Evolutionary conservation across 176 grass and related monocot species (phyloP).

Genomic region (Aegilops bicornis): DNA sequence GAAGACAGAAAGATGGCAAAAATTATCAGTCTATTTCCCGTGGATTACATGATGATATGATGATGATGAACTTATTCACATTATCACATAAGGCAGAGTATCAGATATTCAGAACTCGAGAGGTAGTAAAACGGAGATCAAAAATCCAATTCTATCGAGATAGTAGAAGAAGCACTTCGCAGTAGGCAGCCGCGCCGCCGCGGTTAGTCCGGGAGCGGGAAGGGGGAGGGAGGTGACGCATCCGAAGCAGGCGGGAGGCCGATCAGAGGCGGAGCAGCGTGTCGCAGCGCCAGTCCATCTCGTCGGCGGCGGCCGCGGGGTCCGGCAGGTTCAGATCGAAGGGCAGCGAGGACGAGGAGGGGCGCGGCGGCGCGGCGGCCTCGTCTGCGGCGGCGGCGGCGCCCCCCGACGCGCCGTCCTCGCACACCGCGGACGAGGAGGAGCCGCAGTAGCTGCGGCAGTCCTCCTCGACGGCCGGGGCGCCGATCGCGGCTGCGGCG

Average conservation of each 20-base stretch:
- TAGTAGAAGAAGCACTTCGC: background rate
- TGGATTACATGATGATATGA: conserved; percentile 34
- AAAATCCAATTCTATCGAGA: conserved; percentile 36
- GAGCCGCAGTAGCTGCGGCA: conserved; percentile 79
- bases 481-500: background rate
- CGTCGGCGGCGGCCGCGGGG: conserved; percentile 39
- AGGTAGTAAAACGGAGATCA: conserved; percentile 15
- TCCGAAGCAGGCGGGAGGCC: background rate
- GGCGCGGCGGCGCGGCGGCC: conserved; percentile 12
- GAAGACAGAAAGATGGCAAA: background rate
- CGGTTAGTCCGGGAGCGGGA: background rate
- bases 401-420: conserved; percentile 36
- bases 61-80: conserved; percentile 35
- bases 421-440: conserved; percentile 59
- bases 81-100: conserved; percentile 33
- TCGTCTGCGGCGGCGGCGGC: conserved; percentile 32
- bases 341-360: conserved; percentile 27
- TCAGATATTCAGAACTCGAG: conserved; percentile 35
- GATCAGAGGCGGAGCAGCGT: conserved; percentile 51
- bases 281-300: conserved; percentile 68
- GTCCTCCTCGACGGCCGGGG: conserved; percentile 36
- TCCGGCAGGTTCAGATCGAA: conserved; percentile 81
- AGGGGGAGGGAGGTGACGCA: background rate
- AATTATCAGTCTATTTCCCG: conserved; percentile 5
- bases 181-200: conserved; percentile 11